phyloP scores from a whole-genome alignment of 2,329 filamentous ascomycete species.

The Stagonosporopsis vannaccii region DNA sequence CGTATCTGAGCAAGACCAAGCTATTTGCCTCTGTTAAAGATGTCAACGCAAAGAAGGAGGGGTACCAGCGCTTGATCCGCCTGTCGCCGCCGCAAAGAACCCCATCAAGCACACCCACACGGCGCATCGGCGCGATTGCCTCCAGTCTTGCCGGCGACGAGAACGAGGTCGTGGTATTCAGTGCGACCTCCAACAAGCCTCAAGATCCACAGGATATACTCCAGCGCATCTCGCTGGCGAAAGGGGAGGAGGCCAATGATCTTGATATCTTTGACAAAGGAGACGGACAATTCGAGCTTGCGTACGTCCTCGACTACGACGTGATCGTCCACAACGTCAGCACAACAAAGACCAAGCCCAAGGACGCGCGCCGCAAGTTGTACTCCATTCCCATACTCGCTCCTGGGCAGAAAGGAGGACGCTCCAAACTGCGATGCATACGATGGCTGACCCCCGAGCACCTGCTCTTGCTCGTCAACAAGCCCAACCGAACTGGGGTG shows the following conservation, averaged over 20 bases:
- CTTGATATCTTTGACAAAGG: slow-evolving; percentile 72
- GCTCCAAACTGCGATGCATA: slow-evolving; percentile 63
- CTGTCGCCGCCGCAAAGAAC: slow-evolving; percentile 63
- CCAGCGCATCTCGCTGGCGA: slow-evolving; percentile 59
- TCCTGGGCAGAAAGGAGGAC: slow-evolving; percentile 47
- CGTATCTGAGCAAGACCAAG: slow-evolving; percentile 58
- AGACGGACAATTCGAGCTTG: slow-evolving; percentile 71
- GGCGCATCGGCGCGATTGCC: slow-evolving; percentile 77
- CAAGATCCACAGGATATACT: slow-evolving; percentile 57
- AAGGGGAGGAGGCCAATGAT: slow-evolving; percentile 68
- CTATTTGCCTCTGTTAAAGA: slow-evolving; percentile 57
- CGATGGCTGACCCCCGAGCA: slow-evolving; percentile 63
- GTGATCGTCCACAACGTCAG: slow-evolving; percentile 72
- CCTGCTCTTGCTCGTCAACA: slow-evolving; percentile 64
- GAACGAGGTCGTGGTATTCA: slow-evolving; percentile 82
- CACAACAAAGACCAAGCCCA: slow-evolving; percentile 48
- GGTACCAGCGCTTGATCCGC: slow-evolving; percentile 66
- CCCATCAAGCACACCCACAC: slow-evolving; percentile 55
- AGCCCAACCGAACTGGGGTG: slow-evolving; percentile 61
- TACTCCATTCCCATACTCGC: slow-evolving; percentile 42
- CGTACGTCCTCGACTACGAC: slow-evolving; percentile 79
- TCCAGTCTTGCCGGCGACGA: slow-evolving; percentile 75
- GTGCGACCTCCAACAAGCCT: slow-evolving; percentile 65
- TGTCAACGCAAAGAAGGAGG: slow-evolving; percentile 58
- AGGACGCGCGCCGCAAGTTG: slow-evolving; percentile 35